Base-by-base conservation (phyloP, 495 filamentous ascomycete species). In the Thermochaetoides thermophila region DNA sequence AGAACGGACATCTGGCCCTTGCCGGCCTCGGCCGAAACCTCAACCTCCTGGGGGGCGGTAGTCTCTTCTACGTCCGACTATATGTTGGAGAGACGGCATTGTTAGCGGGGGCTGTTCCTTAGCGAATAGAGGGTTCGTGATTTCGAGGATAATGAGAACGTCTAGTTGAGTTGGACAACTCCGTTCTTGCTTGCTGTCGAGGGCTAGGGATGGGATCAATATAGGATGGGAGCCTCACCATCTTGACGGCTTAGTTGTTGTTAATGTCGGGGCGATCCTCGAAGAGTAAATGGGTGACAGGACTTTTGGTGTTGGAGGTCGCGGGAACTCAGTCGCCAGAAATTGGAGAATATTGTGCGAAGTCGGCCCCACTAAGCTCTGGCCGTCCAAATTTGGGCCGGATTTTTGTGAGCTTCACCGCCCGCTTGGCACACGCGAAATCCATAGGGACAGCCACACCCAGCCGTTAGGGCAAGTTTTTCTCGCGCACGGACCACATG, bases 1-100 rank as follows among this genome's bases (percentile, higher is more conserved):
- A 94, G 80, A 52, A 95, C 85, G 49, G 80, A 83, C 86, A 96
- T 95, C 71, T 92, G 81, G 51, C 86, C 85, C 56, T 81, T 80
- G 55, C 35, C 31, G 71, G 77, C 79, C 61, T 91, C 81, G 60
- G 78, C 84, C 60, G 74, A 70, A 54, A 92, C 82, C 64, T 92
- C 84, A 55, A 92, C 86, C 66, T 92, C 84, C 53, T 86, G 77
- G 59, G 78, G 76, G 50, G 74, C 76, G 58, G 63, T 69, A 63
- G 72, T 83, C 78, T 94, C 85, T 71, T 72, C 68, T 71, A 64
- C 66, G 63, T 72, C 68, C 65, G 68, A 72, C 68, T 71, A 48
- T 7, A 37, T 18, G 12, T 17, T n/a, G 28, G 16, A 3, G 16
- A 17, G 17, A 38, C 36, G 31, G 17, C 26, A 36, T 32, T 30